These are phyloP conservation scores for Podaxis sp. DNA, from an alignment of 768 basidiomycete genomes.

Conservation along the genomic window DNA sequence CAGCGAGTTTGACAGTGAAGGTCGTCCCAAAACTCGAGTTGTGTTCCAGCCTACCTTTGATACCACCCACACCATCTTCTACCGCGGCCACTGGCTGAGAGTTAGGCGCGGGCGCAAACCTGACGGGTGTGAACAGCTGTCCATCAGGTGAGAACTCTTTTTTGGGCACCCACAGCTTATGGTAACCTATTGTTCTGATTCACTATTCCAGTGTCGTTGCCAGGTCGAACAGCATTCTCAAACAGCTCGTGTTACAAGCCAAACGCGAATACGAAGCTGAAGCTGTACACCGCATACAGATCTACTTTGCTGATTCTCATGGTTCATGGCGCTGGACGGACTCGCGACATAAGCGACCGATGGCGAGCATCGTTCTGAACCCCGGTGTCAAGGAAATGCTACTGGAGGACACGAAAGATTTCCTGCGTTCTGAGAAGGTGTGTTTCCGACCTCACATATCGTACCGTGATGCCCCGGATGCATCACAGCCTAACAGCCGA, in stretches of 20 bases:
- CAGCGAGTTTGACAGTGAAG: constrained; percentile 45
- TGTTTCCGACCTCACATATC: constrained; percentile 7
- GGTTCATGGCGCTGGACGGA: constrained; percentile 88
- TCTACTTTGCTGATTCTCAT: constrained; percentile 86
- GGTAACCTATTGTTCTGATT: not conserved
- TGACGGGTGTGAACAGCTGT: constrained; percentile 70
- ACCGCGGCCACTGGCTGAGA: constrained; percentile 79
- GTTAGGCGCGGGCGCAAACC: constrained; percentile 66
- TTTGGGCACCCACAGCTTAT: not conserved
- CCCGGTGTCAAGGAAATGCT: constrained; percentile 90
- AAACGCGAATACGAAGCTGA: constrained; percentile 88
- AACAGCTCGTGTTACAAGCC: constrained; percentile 86
- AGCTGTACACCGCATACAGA: constrained; percentile 81
- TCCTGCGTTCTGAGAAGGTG: constrained; percentile 79
- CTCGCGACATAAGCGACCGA: constrained; percentile 83
- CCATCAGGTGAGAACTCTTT: constrained; percentile 52
- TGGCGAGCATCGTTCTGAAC: constrained; percentile 82
- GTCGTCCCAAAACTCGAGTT: constrained; percentile 62
- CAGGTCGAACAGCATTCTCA: constrained; percentile 77
- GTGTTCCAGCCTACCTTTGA: constrained; percentile 87
- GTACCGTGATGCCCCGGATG: not conserved
- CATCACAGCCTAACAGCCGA: not conserved
- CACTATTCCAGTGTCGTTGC: constrained; percentile 58
- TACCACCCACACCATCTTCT: constrained; percentile 86
- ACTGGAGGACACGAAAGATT: constrained; percentile 75